Conservation (phyloP, 345 rosid species). For the Syzygium aromaticum region DNA sequence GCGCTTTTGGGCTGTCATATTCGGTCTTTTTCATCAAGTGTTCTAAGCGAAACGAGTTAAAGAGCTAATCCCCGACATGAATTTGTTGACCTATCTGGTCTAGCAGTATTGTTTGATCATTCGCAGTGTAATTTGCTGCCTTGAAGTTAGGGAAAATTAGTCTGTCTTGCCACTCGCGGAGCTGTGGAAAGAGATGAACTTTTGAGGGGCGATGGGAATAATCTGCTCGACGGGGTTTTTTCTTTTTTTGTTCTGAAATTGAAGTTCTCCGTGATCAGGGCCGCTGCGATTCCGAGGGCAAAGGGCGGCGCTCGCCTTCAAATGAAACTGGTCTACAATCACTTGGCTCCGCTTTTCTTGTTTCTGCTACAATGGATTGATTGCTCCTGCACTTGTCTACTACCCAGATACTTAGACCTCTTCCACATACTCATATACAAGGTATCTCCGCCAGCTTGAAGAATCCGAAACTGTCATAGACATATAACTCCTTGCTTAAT, state of each 20-base stretch:
- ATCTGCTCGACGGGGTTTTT: background rate
- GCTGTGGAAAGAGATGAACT: background rate
- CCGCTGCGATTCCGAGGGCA: slow-evolving; percentile 78
- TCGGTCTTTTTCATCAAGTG: background rate
- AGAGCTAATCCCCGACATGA: background rate
- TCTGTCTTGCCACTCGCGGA: background rate
- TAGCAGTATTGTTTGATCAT: background rate
- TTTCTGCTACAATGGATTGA: slow-evolving; percentile 81
- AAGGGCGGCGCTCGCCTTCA: slow-evolving; percentile 65
- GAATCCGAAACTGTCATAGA: background rate
- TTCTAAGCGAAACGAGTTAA: background rate
- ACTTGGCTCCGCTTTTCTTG: slow-evolving; percentile 70
- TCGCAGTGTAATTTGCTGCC: background rate
- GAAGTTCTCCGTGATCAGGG: slow-evolving; percentile 23
- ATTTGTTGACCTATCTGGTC: background rate
- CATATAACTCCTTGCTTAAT: background rate
- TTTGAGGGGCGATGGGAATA: background rate
- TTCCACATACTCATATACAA: slow-evolving; percentile 79
- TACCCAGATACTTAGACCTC: slow-evolving; percentile 77
- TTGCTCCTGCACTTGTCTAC: slow-evolving; percentile 65
- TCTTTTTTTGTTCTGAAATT: background rate
- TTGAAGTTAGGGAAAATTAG: background rate
- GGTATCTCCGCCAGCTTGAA: slow-evolving; percentile 25
- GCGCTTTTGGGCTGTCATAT: background rate
- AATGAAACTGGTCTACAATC: slow-evolving; percentile 85